Evolutionary conservation across 805 yeast genomes (phyloP), one percentile per base, ranked within the genome.

Genomic region (Sungouiella blattae): DNA sequence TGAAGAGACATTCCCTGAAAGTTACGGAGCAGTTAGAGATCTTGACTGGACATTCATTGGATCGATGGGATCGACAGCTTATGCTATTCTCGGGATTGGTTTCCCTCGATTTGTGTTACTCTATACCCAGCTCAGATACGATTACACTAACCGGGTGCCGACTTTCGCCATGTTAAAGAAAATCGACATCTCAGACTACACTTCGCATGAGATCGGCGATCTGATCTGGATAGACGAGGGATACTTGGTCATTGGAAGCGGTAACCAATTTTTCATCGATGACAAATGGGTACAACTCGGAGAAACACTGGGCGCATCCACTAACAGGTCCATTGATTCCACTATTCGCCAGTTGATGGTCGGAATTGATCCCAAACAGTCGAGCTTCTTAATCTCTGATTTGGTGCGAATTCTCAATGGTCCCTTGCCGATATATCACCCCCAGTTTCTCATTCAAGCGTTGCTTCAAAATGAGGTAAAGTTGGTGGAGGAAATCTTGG

Each of bases 401-500:
- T 67, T 89, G 38, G 84, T 83, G 32, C 66, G 86, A 11, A 80
- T 88, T 4, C 61, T 89, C 36, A 89, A 89, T 60, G 97, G 97
- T 21, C 93, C 94, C 0, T 57, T 91, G 11, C 96, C 97, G 0
- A 62, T 87, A 1, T 89, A 86, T 48, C 97, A 91, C 52, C 98
- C 98, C 0, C 96, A 88, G 56, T 73, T 87, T 35, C 58, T 89
- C 31, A 80, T 87, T 29, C 96, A 89, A 55, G 64, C 80, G 4
- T 55, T 89, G 13, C 79, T 83, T 48, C 73, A 77, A 45, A 81
- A 80, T 18, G 78, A 81, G 42, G 44, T 73, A 11, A 60, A 63
- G 8, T 51, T 77, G 2, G 89, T 78, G 2, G 71, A 77, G 41
- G 71, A 68, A 25, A 67, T 89, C 1, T 50, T 91, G 13, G 60